Percentiles rank a stretch among this genome's conserved stretches.
phyloP scores from a whole-genome alignment of 1,139 yeast genomes.

The Taphrina flavorubra region DNA sequence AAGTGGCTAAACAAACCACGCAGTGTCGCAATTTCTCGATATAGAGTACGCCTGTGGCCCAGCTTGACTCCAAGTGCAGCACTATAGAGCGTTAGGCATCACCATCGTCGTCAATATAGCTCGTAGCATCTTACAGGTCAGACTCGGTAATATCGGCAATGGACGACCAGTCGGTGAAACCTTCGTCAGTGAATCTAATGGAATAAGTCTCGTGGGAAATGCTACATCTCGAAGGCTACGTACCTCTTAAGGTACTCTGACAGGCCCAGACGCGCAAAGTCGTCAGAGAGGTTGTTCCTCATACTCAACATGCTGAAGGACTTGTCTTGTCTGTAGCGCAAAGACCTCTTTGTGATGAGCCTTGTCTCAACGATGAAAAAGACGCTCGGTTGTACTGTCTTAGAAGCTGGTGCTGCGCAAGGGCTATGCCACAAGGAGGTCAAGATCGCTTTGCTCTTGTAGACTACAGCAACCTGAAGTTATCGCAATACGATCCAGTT shows the following conservation, averaged over 20 bases:
- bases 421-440: no score
- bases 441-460: no score
- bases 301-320: slow-evolving; percentile 5
- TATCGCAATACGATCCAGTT: no score
- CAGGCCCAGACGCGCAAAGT: slow-evolving; percentile 25
- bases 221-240: not conserved
- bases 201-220: not conserved
- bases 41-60: slow-evolving; percentile 35
- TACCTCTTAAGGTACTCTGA: slow-evolving; percentile 25
- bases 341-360: not conserved
- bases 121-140: slow-evolving; percentile 22
- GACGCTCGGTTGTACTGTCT: no score
- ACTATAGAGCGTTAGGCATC: not conserved
- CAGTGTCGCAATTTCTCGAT: slow-evolving; percentile 37
- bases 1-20: slow-evolving; percentile 9
- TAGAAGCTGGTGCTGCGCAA: no score
- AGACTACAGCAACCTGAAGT: no score
- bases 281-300: slow-evolving; percentile 16
- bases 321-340: not conserved
- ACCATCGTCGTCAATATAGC: no score
- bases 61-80: slow-evolving; percentile 35
- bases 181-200: slow-evolving; percentile 27
- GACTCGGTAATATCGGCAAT: slow-evolving; percentile 40
- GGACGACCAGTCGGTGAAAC: slow-evolving; percentile 33
- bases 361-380: no score